Evolutionary conservation across 2,329 filamentous ascomycete genomes (phyloP).

Genomic region (Monilinia laxa): DNA sequence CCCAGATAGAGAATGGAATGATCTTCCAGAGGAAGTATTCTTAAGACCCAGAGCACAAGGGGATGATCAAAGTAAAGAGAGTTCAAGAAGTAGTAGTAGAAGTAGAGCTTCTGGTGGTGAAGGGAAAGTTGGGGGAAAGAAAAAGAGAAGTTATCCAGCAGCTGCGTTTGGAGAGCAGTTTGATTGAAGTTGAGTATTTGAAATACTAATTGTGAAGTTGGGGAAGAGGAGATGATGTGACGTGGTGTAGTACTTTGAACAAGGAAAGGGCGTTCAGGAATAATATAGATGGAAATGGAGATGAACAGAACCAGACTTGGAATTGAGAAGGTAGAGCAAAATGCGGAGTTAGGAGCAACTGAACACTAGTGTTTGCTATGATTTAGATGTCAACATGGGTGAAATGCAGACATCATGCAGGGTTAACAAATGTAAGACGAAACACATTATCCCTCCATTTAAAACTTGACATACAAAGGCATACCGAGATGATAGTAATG

Average conservation of each 20-base stretch:
- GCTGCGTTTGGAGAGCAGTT: slow-evolving; percentile 53
- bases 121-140: slow-evolving; percentile 47
- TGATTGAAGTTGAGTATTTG: not conserved
- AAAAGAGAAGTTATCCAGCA: slow-evolving; percentile 60
- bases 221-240: not conserved
- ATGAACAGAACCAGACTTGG: not conserved
- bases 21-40: slow-evolving; percentile 58
- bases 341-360: not conserved
- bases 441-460: too few relatives aligned
- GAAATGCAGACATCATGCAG: too few relatives aligned
- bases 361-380: not conserved
- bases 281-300: not conserved
- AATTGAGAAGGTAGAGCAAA: not conserved
- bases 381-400: not conserved
- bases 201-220: not conserved
- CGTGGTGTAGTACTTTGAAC: not conserved
- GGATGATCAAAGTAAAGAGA: slow-evolving; percentile 41
- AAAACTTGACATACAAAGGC: too few relatives aligned
- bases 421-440: too few relatives aligned
- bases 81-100: slow-evolving; percentile 55
- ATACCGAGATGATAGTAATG: too few relatives aligned
- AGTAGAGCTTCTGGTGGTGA: slow-evolving; percentile 48
- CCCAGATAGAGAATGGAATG: slow-evolving; percentile 64
- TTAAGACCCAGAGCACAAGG: slow-evolving; percentile 39
- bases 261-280: not conserved